Percentiles rank a stretch among this genome's conserved stretches.
These are phyloP conservation scores for Marasmius fiardii DNA, from an alignment of 1,284 basidiomycete genomes.

Conservation along the genomic window DNA sequence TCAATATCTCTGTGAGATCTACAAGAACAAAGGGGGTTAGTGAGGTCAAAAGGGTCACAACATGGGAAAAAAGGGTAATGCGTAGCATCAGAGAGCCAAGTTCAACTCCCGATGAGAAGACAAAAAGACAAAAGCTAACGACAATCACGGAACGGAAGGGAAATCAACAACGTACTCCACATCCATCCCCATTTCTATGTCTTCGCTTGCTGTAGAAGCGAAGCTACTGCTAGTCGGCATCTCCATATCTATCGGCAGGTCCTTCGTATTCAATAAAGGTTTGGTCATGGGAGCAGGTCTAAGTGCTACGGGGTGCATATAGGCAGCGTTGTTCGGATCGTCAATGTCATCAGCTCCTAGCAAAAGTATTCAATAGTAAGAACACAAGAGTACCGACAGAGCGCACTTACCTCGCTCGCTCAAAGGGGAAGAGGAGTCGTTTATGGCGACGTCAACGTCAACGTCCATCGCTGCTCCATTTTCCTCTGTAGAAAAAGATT, in stretches of 20 bases:
- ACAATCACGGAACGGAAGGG: not conserved
- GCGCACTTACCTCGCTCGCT: not conserved
- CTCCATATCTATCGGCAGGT: slow-evolving; percentile 10
- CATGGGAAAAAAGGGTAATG: not conserved
- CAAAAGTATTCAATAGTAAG: not conserved
- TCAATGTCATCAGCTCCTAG: not conserved
- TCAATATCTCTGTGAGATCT: not conserved
- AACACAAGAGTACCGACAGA: slow-evolving; percentile 5
- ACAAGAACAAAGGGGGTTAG: not conserved
- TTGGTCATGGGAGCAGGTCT: slow-evolving; percentile 15
- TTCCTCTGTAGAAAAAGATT: slow-evolving; percentile 17
- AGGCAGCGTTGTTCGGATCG: slow-evolving; percentile 17
- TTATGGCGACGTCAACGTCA: slow-evolving; percentile 8
- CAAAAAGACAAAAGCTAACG: not conserved
- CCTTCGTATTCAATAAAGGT: slow-evolving; percentile 9
- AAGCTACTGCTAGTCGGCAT: slow-evolving; percentile 7
- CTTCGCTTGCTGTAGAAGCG: not conserved
- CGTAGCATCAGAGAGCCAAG: not conserved
- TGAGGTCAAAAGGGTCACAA: not conserved
- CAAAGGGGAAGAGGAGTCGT: not conserved
- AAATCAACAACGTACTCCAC: not conserved
- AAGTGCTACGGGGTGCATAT: slow-evolving; percentile 53
- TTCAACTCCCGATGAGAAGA: not conserved
- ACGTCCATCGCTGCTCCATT: slow-evolving; percentile 12
- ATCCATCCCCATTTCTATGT: not conserved